A percentile compares a stretch with the other conserved stretches of the same genome.
These are phyloP conservation scores for Zelopaecilomyces penicillatus DNA, from an alignment of 2,329 filamentous ascomycete species.

Conservation along the genomic window DNA sequence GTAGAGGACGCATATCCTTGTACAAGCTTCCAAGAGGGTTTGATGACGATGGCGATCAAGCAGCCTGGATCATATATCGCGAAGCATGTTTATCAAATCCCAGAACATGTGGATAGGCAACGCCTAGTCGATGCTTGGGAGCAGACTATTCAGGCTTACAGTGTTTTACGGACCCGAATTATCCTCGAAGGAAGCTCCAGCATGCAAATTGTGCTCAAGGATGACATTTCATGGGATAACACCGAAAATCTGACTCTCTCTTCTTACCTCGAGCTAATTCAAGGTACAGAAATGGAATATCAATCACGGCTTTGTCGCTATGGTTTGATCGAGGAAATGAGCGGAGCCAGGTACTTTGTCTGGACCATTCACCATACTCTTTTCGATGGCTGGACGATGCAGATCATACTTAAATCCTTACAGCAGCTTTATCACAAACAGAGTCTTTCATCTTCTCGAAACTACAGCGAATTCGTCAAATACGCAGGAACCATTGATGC, in stretches of 20 bases:
- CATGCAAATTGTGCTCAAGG: constrained; percentile 1
- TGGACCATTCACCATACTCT: constrained; percentile 7
- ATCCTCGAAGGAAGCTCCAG: neutral
- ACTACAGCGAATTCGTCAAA: constrained; percentile 5
- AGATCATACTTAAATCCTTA: constrained; percentile 1
- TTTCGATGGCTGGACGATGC: constrained; percentile 8
- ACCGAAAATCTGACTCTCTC: neutral
- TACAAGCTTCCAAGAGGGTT: constrained; percentile 28
- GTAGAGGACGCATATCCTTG: constrained; percentile 23
- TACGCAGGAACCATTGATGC: constrained; percentile 6
- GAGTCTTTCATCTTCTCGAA: neutral
- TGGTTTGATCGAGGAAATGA: neutral
- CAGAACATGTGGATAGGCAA: constrained; percentile 12
- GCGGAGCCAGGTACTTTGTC: constrained; percentile 1
- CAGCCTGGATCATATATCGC: constrained; percentile 14
- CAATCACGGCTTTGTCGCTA: constrained; percentile 1
- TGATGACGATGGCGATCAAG: constrained; percentile 25
- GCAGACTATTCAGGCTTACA: neutral
- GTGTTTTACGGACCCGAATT: constrained; percentile 4
- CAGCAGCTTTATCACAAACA: constrained; percentile 2
- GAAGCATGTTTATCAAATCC: constrained; percentile 22
- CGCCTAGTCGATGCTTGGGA: constrained; percentile 21
- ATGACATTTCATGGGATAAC: neutral
- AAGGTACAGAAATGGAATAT: constrained; percentile 1
- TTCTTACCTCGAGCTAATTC: neutral